A percentile compares a stretch with the other conserved stretches of the same genome.
Conservation (phyloP, 2,329 filamentous ascomycete genomes). For the Calonectria fujianensis region DNA sequence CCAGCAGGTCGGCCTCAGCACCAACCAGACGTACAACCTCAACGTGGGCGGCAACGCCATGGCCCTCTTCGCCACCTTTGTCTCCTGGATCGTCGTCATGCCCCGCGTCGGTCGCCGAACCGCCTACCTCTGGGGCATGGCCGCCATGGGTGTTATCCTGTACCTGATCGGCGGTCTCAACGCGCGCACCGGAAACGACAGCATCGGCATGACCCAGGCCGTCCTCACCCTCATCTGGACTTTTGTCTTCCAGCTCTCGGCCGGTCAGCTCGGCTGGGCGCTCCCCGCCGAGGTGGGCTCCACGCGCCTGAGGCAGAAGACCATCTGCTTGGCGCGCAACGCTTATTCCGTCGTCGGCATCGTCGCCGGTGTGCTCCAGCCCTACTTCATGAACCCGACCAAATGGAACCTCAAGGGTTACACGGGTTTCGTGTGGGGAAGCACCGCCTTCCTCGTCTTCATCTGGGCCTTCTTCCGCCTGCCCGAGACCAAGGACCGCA, state of each 20-base stretch:
- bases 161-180: constrained; percentile 66
- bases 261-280: constrained; percentile 62
- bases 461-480: constrained; percentile 67
- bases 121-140: constrained; percentile 67
- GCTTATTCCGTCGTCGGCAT: constrained; percentile 49
- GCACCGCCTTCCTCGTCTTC: constrained; percentile 52
- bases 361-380: constrained; percentile 55
- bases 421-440: constrained; percentile 61
- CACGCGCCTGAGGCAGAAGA: constrained; percentile 58
- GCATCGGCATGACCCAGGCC: constrained; percentile 59
- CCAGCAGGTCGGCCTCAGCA: constrained; percentile 59
- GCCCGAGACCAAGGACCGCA: constrained; percentile 64
- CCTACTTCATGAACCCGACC: constrained; percentile 63
- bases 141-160: constrained; percentile 61
- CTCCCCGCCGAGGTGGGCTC: constrained; percentile 58
- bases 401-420: constrained; percentile 62
- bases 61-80: constrained; percentile 65
- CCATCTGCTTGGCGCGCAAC: constrained; percentile 57
- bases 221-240: constrained; percentile 60
- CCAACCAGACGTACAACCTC: constrained; percentile 58
- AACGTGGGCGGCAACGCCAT: constrained; percentile 63
- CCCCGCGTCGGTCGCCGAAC: constrained; percentile 65
- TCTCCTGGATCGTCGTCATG: constrained; percentile 66
- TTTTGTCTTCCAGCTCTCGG: constrained; percentile 60
- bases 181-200: constrained; percentile 53